A percentile compares a stretch with the other conserved stretches of the same genome.
Evolutionary conservation across 352 stramenopile genomes (phyloP).

Genomic region (Phytophthora melonis): DNA sequence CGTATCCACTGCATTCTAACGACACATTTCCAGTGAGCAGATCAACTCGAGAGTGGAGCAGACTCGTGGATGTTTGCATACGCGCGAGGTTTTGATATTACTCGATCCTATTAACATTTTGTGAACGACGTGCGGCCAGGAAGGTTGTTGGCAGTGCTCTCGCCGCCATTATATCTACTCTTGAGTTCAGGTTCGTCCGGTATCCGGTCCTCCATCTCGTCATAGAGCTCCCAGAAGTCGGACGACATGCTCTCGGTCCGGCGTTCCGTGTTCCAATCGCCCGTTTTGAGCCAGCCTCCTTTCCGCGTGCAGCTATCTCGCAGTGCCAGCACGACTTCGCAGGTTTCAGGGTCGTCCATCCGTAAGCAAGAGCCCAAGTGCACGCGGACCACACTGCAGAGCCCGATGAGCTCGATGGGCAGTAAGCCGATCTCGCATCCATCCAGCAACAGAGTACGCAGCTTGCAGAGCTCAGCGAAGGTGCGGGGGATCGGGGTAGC

Average conservation of each 20-base stretch:
- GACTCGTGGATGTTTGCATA: neutral
- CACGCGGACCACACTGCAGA: constrained; percentile 60
- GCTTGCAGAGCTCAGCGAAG: constrained; percentile 51
- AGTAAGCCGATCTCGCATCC: constrained; percentile 55
- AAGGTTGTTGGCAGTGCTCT: constrained; percentile 29
- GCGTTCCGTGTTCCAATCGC: constrained; percentile 34
- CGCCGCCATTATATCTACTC: constrained; percentile 26
- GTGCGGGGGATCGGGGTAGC: constrained; percentile 47
- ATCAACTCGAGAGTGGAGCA: neutral
- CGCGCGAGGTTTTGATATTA: constrained; percentile 1
- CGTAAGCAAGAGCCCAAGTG: constrained; percentile 62
- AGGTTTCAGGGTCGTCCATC: constrained; percentile 78
- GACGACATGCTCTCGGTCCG: constrained; percentile 36
- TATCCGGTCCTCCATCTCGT: constrained; percentile 32
- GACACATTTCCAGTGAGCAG: neutral
- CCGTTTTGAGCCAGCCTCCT: constrained; percentile 72
- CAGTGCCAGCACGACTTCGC: constrained; percentile 67
- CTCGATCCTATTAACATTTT: constrained; percentile 24
- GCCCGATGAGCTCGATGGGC: constrained; percentile 70
- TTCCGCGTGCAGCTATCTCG: constrained; percentile 58
- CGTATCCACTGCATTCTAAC: neutral
- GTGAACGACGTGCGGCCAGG: constrained; percentile 14
- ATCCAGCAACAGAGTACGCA: constrained; percentile 80
- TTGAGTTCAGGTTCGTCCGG: constrained; percentile 35
- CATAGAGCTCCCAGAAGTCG: constrained; percentile 35